Percentiles rank a stretch among this genome's conserved stretches.
These are phyloP conservation scores for Rhizophagus prolifer DNA, from an alignment of 192 early-diverging fungal genomes.

Conservation along the genomic window DNA sequence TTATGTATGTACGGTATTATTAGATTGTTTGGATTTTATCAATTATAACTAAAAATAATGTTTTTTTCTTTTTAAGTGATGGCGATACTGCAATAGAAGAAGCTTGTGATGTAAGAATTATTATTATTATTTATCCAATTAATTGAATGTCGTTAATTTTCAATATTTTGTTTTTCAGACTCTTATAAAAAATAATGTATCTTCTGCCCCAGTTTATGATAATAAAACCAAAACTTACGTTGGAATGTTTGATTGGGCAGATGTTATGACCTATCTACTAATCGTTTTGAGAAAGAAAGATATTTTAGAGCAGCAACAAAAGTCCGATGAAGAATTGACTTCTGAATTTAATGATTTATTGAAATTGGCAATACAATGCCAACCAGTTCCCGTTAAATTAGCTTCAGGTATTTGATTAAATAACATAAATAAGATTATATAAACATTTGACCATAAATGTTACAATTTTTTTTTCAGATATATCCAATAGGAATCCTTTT, in stretches of 20 bases:
- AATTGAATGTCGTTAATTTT: neutral
- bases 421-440: no score
- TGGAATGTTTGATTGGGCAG: conserved; percentile 86
- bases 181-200: conserved; percentile 72
- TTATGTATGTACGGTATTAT: conserved; percentile 58
- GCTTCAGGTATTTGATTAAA: conserved; percentile 50
- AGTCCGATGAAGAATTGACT: conserved; percentile 37
- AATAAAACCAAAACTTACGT: conserved; percentile 54
- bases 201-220: conserved; percentile 80
- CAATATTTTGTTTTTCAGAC: conserved; percentile 27
- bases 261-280: conserved; percentile 76
- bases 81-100: conserved; percentile 62
- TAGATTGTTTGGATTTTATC: neutral
- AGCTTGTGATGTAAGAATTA: conserved; percentile 56
- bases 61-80: conserved; percentile 40
- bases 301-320: conserved; percentile 31
- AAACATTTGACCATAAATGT: neutral
- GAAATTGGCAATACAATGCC: conserved; percentile 43
- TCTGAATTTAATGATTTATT: conserved; percentile 63
- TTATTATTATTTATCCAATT: neutral
- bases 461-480: conserved; percentile 43
- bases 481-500: conserved; percentile 82
- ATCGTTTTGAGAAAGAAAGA: conserved; percentile 58
- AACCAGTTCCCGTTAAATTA: conserved; percentile 61
- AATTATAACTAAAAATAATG: neutral